Evolutionary conservation across 2,329 filamentous ascomycete genomes (phyloP), one percentile per base, ranked within the genome.

Genomic region (Thermomyces lanuginosus): DNA sequence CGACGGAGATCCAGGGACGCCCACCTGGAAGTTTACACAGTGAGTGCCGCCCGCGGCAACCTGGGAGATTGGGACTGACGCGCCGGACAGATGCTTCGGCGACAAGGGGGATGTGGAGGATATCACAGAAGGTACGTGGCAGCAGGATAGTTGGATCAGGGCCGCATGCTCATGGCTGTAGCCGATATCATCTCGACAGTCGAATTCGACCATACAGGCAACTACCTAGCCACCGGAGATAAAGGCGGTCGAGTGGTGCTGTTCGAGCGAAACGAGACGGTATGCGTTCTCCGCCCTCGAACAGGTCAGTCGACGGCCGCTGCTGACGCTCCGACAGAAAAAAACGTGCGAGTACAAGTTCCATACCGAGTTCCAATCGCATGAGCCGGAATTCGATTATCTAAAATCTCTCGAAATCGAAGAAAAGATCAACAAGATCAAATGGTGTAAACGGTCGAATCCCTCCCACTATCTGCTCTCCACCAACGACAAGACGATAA

Each of bases 351-450:
- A 98, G 59, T 98, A 98, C 69, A 98, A 95, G 58, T 98, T 98
- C 56, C 89, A 98, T 58, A 98, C 89, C 55, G 89, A 98, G 53
- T 98, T 98, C 47, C 89, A 98, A 63, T 98, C 89, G 44, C 89
- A 98, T 62, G 89, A 98, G 54, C 89, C 89, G 37, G 89, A 98
- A 58, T 98, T 98, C 57, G 89, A 98, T 58, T 98, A 98, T 55
- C 72, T 98, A 40, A 98, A 98, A 61, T 98, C 89, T 17, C 69
- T 98, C 43, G 89, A 98, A 60, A 98, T 98, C 49, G 89, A 98
- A 67, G 89, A 98, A 60, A 98, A 98, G 64, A 98, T 98, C 69
- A 98, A 98, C 69, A 98, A 98, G 67, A 98, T 98, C 63, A 98
- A 95, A 59, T 98, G 89, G 89, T 98, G 89, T 57, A 76, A 79